Evolutionary conservation across 306 rosid genomes (phyloP), one percentile per base, ranked within the genome.

Genomic region (Lathyrus oleraceus): DNA sequence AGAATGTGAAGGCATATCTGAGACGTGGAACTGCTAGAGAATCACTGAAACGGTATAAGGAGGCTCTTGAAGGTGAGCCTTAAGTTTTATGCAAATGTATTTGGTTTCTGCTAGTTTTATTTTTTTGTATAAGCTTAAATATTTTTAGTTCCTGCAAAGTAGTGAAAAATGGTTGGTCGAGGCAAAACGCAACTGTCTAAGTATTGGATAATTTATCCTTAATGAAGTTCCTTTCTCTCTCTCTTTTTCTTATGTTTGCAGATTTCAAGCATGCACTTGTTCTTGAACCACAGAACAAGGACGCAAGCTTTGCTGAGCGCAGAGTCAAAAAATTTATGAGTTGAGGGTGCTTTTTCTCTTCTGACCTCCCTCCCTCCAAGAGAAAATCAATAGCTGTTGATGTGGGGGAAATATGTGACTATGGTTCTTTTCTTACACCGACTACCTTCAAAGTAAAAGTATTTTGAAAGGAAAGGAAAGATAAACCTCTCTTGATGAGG

Each of bases 21-120:
- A 89, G 97, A 67, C 97, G 97, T 15, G 96, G 96, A 83, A 85
- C 89, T 47, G 95, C 95, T 59, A 92, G 90, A 75, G 97, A 89
- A 77, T 86, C 87, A 42, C 85, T 82, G 35, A 76, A 83, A 56
- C 81, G 67, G 40, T 80, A 78, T 71, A 79, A 85, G 76, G 96
- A 87, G 67, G 92, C 97, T 75, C 79, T 82, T 66, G 76, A 87
- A 83, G 97, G 97, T 86, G 44, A 42, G 75, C 51, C 48, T 10
- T 6, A 36, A 27, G 32, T 73, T 60, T 5, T 25, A 16, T 21
- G 8, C 19, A 25, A 3, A 49, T 17, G 47, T 43, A 65, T 65
- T 43, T 25, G 69, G 23, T 43, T 65, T 44, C n/a, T 23, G 67
- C 53, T 42, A 40, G 6, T 43, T 25, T 65, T 23, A 23, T 13